A percentile compares a stretch with the other conserved stretches of the same genome.
phyloP scores from a whole-genome alignment of 1,139 yeast genomes.

The Lodderomyces elongisporus region DNA sequence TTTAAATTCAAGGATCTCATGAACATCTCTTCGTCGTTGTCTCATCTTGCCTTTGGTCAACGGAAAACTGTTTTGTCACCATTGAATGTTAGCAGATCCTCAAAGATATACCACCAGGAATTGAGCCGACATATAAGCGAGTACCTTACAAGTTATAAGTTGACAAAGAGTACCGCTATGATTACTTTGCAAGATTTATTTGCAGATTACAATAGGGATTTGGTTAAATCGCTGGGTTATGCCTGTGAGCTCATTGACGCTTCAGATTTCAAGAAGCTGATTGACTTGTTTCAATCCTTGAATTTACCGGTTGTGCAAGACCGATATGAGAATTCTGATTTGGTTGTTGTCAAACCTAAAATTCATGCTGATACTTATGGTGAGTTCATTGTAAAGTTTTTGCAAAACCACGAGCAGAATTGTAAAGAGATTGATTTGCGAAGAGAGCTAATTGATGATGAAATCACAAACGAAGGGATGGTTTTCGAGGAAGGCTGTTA shows the following conservation, averaged over 20 bases:
- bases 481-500: slow-evolving; percentile 19
- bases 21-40: slow-evolving; percentile 47
- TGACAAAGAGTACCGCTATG: slow-evolving; percentile 33
- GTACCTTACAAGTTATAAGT: slow-evolving; percentile 33
- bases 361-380: slow-evolving; percentile 18
- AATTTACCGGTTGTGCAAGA: slow-evolving; percentile 30
- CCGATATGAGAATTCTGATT: slow-evolving; percentile 32
- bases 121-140: slow-evolving; percentile 49
- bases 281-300: slow-evolving; percentile 27
- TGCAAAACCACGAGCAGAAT: slow-evolving; percentile 21
- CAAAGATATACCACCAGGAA: slow-evolving; percentile 33
- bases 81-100: slow-evolving; percentile 25
- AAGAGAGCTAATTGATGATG: slow-evolving; percentile 15
- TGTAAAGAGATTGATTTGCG: slow-evolving; percentile 24
- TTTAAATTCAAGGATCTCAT: slow-evolving; percentile 72
- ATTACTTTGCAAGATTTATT: slow-evolving; percentile 39
- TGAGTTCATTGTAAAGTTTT: slow-evolving; percentile 21
- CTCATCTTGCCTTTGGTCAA: slow-evolving; percentile 22
- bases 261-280: slow-evolving; percentile 27
- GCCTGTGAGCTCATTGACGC: slow-evolving; percentile 34
- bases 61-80: slow-evolving; percentile 11
- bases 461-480: too few relatives aligned
- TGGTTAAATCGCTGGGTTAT: slow-evolving; percentile 36
- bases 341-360: slow-evolving; percentile 28
- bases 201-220: slow-evolving; percentile 39